These are phyloP conservation scores for Penicillium desertorum DNA, from an alignment of 495 filamentous ascomycete species.

Conservation along the genomic window DNA sequence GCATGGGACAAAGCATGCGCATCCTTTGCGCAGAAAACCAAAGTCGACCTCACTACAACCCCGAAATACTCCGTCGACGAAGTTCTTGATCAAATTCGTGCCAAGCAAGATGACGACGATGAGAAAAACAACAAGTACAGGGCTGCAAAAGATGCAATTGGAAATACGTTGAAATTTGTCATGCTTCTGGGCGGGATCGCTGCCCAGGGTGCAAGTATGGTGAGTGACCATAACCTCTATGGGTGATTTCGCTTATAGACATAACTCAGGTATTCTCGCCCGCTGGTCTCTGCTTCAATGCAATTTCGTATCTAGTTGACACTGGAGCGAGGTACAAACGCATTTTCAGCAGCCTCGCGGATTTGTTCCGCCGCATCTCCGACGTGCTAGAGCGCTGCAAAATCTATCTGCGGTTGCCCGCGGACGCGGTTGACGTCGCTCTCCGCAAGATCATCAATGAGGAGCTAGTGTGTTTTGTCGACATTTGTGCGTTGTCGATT, in stretches of 20 bases:
- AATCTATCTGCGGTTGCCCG: constrained; percentile 28
- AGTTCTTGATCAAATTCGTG: constrained; percentile 24
- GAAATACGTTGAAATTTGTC: constrained; percentile 22
- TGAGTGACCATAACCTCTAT: neutral
- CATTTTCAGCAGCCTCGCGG: constrained; percentile 29
- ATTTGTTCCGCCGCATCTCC: constrained; percentile 26
- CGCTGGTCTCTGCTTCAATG: constrained; percentile 29
- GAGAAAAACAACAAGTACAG: constrained; percentile 22
- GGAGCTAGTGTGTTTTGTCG: constrained; percentile 29
- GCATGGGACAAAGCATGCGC: constrained; percentile 23
- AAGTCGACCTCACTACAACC: constrained; percentile 19
- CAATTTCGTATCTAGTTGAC: constrained; percentile 25
- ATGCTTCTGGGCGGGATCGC: constrained; percentile 23
- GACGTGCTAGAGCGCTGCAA: constrained; percentile 31
- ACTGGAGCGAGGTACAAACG: constrained; percentile 31
- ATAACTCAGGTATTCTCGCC: constrained; percentile 24
- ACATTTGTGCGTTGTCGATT: constrained; percentile 28
- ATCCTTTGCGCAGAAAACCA: constrained; percentile 22
- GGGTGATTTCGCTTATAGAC: neutral
- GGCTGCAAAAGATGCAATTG: constrained; percentile 21
- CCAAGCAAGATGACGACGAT: constrained; percentile 20
- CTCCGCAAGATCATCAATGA: constrained; percentile 31
- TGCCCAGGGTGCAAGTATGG: constrained; percentile 26
- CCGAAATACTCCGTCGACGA: constrained; percentile 21
- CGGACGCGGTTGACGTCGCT: constrained; percentile 24